These are phyloP conservation scores for Rheum nobile DNA, from an alignment of 148 eudicot species.

Conservation along the genomic window DNA sequence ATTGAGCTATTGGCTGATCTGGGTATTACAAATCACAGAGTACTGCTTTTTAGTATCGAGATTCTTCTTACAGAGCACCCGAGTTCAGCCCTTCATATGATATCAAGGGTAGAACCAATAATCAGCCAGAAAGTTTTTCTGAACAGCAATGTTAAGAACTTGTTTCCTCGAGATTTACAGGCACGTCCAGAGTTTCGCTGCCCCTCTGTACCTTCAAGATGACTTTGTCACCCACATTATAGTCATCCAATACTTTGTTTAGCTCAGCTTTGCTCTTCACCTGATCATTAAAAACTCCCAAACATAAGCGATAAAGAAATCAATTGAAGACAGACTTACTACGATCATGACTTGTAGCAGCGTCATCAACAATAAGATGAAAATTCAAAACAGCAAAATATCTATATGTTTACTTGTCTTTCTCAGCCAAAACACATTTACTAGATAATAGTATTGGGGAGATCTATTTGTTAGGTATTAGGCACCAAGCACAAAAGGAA, in stretches of 20 bases:
- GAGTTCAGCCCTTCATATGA: not conserved
- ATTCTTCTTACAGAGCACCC: not conserved
- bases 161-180: constrained; percentile 58
- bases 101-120: not conserved
- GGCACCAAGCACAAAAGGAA: too few species aligned
- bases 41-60: not conserved
- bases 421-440: not conserved
- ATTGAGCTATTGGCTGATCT: not conserved
- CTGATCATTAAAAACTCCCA: constrained; percentile 23
- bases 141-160: constrained; percentile 17
- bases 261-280: constrained; percentile 77
- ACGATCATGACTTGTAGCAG: not conserved
- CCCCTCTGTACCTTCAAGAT: constrained; percentile 59
- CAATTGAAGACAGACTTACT: not conserved
- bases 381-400: not conserved
- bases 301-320: not conserved
- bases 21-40: not conserved
- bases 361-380: not conserved
- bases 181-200: constrained; percentile 49
- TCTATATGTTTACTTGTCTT: not conserved
- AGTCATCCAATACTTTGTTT: constrained; percentile 62
- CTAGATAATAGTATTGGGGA: not conserved
- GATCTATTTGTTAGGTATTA: too few species aligned
- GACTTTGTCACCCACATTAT: constrained; percentile 63
- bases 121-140: not conserved